Base-by-base conservation (phyloP, 192 early-diverging fungal genomes). In the Gaertneriomyces semiglobifer region DNA sequence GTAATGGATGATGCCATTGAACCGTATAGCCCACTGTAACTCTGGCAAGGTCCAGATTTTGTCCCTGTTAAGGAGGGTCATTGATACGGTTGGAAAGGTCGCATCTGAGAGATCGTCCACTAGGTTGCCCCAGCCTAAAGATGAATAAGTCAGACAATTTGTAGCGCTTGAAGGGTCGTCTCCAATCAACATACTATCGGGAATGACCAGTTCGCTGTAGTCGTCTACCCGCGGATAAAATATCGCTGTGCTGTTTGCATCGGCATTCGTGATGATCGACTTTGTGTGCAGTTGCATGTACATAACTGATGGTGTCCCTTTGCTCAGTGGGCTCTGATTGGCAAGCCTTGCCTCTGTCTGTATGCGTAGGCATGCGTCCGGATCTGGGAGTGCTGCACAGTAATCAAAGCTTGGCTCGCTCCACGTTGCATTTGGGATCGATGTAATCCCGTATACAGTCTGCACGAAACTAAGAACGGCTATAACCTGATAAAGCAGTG, bases 181-280 rank as follows among this genome's bases (percentile, higher is more conserved):
- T 10, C 16, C 0, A 7, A 40, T 11, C 14, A 42, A 67, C 66
- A 19, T 53, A 59, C 63, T 70, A 41, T 73, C 66, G 14, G 77
- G 77, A 8, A 79, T 63, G 6, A 58, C 60, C 58, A 81, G 65
- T 53, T 74, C 53, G 43, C 63, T 51, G 52, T 81, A 81, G 53
- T 77, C 75, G 48, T 81, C 79, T 8, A 81, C 79, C 10, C 25
- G 19, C 3, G 79, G 79, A 68, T 72, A 81, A 66, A 77, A 81
- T 16, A 73, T 54, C 5, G 70, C 71, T 16, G 75, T 76, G 46
- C 65, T 52, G 8, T 65, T 60, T 6, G 39, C 52, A 25, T 44
- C 44, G 43, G 7, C 58, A 8, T 48, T 44, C 16, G 41, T 54
- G 6, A 65, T 10, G 12, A 48, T 43, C 10, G 46, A 56, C 1